These are phyloP conservation scores for Botrytis byssoidea DNA, from an alignment of 2,329 filamentous ascomycete genomes.

Conservation along the genomic window DNA sequence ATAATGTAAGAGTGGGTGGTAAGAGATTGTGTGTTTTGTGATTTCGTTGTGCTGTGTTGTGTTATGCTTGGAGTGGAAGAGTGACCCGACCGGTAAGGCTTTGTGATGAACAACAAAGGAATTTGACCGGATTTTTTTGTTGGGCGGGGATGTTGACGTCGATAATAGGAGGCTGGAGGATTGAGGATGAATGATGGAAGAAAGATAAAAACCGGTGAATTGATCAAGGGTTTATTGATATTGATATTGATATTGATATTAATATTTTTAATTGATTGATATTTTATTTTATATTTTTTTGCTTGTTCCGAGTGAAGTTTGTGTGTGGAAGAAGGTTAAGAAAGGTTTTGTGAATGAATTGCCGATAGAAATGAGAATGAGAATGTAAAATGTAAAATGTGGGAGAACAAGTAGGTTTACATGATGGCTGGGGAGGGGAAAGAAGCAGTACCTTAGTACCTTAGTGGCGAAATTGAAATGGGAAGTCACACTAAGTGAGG, in stretches of 20 bases:
- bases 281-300: neutral
- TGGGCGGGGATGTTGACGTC: neutral
- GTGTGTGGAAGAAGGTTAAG: neutral
- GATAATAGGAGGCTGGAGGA: neutral
- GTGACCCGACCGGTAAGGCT: slow-evolving; percentile 17
- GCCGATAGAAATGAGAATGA: slow-evolving; percentile 4
- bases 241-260: neutral
- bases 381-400: slow-evolving; percentile 1
- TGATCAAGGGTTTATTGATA: neutral
- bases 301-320: neutral
- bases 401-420: slow-evolving; percentile 17
- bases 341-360: slow-evolving; percentile 3
- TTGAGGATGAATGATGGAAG: neutral
- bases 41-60: neutral
- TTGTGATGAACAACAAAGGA: slow-evolving; percentile 18
- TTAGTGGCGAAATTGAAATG: slow-evolving; percentile 12
- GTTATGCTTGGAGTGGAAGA: neutral
- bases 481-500: neutral
- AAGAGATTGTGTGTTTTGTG: neutral
- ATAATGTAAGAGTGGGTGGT: slow-evolving; percentile 1
- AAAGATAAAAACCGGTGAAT: neutral
- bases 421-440: slow-evolving; percentile 15
- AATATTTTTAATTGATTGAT: neutral
- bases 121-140: slow-evolving; percentile 9
- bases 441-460: neutral